Conservation (phyloP, 805 yeast species). For the Barnettozyma populi region DNA sequence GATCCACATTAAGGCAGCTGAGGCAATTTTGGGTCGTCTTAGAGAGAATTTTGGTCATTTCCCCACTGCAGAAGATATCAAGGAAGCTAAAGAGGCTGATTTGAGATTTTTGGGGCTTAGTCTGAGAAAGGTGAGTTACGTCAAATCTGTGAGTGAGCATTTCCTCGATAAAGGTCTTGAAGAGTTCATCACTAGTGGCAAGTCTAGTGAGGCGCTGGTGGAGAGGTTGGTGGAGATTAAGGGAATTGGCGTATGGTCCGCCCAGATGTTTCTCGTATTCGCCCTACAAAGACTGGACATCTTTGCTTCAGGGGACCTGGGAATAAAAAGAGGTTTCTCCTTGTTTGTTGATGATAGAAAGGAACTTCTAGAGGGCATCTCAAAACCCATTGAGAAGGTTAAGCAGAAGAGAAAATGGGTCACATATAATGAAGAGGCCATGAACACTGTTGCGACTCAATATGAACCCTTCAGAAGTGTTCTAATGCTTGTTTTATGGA, state of each 20-base stretch:
- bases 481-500: conserved; percentile 72
- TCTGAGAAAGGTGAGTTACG: conserved; percentile 58
- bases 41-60: conserved; percentile 29
- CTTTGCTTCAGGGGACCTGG: conserved; percentile 76
- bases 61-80: conserved; percentile 40
- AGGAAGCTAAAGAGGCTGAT: conserved; percentile 36
- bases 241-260: conserved; percentile 84
- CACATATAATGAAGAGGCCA: conserved; percentile 55
- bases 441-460: conserved; percentile 46
- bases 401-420: conserved; percentile 54
- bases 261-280: conserved; percentile 79
- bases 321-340: conserved; percentile 77
- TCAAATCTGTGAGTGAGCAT: conserved; percentile 47
- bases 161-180: conserved; percentile 36
- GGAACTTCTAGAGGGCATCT: conserved; percentile 39
- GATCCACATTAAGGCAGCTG: conserved; percentile 77
- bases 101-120: conserved; percentile 68
- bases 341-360: conserved; percentile 54
- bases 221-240: conserved; percentile 48
- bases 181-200: not conserved
- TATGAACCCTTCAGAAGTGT: conserved; percentile 65
- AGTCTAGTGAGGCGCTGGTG: conserved; percentile 39
- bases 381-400: conserved; percentile 30
- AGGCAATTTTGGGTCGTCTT: conserved; percentile 50
- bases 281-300: conserved; percentile 62